A percentile compares a stretch with the other conserved stretches of the same genome.
phyloP scores from a whole-genome alignment of 129 eudicot species.

The Rutidosis leptorrhynchoides region DNA sequence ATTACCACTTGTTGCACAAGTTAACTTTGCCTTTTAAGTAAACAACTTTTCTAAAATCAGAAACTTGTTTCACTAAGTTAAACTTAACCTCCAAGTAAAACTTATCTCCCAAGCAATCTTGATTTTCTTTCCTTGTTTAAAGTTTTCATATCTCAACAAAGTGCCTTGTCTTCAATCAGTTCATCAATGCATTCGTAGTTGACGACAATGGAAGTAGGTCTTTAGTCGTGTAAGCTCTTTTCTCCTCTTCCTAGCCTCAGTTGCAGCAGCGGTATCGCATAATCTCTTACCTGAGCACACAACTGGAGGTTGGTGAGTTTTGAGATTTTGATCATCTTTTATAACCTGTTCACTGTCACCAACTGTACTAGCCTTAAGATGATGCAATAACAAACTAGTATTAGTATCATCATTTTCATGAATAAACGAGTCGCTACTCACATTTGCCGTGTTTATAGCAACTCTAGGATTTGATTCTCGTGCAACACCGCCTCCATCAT shows the following conservation, averaged over 20 bases:
- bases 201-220: slow-evolving; percentile 32
- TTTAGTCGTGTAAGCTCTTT: slow-evolving; percentile 43
- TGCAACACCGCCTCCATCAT: too few species aligned
- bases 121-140: too few species aligned
- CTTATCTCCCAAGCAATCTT: too few species aligned
- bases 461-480: slow-evolving; percentile 1
- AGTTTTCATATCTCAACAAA: neutral
- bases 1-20: too few species aligned
- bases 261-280: slow-evolving; percentile 33
- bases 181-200: slow-evolving; percentile 28
- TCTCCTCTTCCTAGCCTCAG: slow-evolving; percentile 51
- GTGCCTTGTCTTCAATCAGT: neutral
- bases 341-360: slow-evolving; percentile 19
- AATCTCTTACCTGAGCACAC: slow-evolving; percentile 27
- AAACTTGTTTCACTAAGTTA: too few species aligned
- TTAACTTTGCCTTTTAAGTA: too few species aligned
- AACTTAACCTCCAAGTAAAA: too few species aligned
- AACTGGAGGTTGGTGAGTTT: slow-evolving; percentile 17
- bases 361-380: slow-evolving; percentile 19
- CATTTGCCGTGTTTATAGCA: slow-evolving; percentile 7
- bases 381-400: neutral
- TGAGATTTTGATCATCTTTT: slow-evolving; percentile 5
- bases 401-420: slow-evolving; percentile 4
- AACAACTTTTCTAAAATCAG: too few species aligned
- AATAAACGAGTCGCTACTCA: slow-evolving; percentile 21